Evolutionary conservation across 2,329 filamentous ascomycete species (phyloP).

Genomic region (Hypomyces perniciosus): DNA sequence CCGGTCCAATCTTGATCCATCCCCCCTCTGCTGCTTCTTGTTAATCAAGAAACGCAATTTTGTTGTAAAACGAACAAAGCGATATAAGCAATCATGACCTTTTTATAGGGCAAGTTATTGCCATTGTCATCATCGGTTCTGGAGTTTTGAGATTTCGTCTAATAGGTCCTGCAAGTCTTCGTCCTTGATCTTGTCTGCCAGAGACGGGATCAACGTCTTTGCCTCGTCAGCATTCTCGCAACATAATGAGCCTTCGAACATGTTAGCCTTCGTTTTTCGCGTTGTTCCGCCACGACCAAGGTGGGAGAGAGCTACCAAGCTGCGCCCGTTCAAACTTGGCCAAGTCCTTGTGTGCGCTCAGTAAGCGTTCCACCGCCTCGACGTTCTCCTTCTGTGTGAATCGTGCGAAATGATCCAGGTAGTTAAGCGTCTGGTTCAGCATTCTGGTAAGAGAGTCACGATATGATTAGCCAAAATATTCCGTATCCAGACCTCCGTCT

Average conservation of each 20-base stretch:
- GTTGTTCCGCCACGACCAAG: neutral
- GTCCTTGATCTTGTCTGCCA: constrained; percentile 85
- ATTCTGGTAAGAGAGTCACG: constrained; percentile 44
- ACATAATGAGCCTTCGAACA: constrained; percentile 69
- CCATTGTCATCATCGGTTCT: constrained; percentile 30
- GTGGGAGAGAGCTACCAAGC: constrained; percentile 54
- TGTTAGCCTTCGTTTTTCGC: neutral
- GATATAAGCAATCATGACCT: neutral
- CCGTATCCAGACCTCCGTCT: neutral
- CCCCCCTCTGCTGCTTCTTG: constrained; percentile 11
- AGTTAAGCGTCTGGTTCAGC: constrained; percentile 81
- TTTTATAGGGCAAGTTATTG: neutral
- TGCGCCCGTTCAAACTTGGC: constrained; percentile 92
- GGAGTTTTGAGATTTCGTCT: constrained; percentile 82
- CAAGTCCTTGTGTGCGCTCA: constrained; percentile 72
- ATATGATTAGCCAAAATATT: neutral
- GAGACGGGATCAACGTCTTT: constrained; percentile 86
- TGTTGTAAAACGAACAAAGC: neutral
- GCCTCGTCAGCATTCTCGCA: constrained; percentile 92
- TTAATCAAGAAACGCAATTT: neutral
- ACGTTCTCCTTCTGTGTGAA: constrained; percentile 95
- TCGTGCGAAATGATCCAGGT: constrained; percentile 88
- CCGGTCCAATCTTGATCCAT: constrained; percentile 13
- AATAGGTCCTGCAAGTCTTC: constrained; percentile 82
- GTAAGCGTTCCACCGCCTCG: constrained; percentile 83